These are phyloP conservation scores for Colletotrichum eremochloae DNA, from an alignment of 2,329 filamentous ascomycete species.

Conservation along the genomic window DNA sequence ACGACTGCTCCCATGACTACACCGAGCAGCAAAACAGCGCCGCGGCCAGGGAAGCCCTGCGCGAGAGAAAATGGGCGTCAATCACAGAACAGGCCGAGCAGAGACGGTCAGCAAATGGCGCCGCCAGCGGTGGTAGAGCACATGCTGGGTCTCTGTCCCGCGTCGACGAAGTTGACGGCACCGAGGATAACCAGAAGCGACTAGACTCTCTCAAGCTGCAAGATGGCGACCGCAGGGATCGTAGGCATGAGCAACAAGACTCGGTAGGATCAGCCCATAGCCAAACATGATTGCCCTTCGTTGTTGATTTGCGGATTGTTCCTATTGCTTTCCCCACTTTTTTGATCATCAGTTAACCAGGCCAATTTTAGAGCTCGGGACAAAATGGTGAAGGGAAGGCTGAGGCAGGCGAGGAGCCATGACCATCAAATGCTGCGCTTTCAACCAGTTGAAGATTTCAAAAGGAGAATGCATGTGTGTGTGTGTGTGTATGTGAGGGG, in stretches of 20 bases:
- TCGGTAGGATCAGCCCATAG: conserved; percentile 68
- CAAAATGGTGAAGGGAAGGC: conserved; percentile 35
- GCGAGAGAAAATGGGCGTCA: conserved; percentile 91
- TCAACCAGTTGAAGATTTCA: conserved; percentile 33
- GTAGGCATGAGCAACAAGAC: conserved; percentile 72
- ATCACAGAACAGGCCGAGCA: conserved; percentile 84
- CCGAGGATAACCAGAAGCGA: conserved; percentile 87
- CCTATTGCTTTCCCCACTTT: background rate
- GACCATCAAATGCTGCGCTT: conserved; percentile 27
- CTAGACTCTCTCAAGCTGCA: conserved; percentile 92
- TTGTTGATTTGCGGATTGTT: conserved; percentile 12
- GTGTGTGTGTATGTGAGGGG: conserved; percentile 3
- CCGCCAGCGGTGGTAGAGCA: conserved; percentile 51
- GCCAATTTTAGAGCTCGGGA: conserved; percentile 28
- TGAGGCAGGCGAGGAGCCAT: conserved; percentile 37
- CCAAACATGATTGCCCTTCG: conserved; percentile 58
- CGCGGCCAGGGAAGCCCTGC: conserved; percentile 82
- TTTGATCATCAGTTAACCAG: conserved; percentile 24
- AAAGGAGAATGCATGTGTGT: conserved; percentile 20
- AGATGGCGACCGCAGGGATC: conserved; percentile 76
- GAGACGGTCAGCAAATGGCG: conserved; percentile 64
- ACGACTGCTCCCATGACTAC: conserved; percentile 98
- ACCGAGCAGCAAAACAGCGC: conserved; percentile 95
- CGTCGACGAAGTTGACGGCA: conserved; percentile 83
- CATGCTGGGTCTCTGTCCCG: conserved; percentile 61